phyloP scores from a whole-genome alignment of 225 moss, liverwort and hornwort species.

The Bryum argenteum region DNA sequence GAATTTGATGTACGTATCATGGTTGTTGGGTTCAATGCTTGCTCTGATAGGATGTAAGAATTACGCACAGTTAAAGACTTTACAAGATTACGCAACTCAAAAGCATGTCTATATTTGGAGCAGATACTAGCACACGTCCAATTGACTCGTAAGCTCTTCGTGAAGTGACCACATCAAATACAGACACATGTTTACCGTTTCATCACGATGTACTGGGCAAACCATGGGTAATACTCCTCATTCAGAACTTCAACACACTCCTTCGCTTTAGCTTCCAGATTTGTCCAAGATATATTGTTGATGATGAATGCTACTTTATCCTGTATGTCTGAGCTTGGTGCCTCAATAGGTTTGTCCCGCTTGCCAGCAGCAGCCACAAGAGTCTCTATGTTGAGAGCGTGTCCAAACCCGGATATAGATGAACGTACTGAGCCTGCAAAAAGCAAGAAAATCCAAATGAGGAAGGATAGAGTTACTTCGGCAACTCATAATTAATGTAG shows the following conservation, averaged over 20 bases:
- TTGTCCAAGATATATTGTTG: slow-evolving; percentile 92
- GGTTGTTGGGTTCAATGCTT: slow-evolving; percentile 99
- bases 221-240: slow-evolving; percentile 87
- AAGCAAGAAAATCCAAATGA: not conserved
- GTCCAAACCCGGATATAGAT: slow-evolving; percentile 81
- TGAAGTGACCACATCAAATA: slow-evolving; percentile 7
- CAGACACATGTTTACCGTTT: slow-evolving; percentile 65
- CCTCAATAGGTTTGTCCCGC: slow-evolving; percentile 88
- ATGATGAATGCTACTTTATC: slow-evolving; percentile 98
- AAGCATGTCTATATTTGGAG: slow-evolving; percentile 12
- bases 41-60: slow-evolving; percentile 60
- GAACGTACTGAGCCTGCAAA: slow-evolving; percentile 45
- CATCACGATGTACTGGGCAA: slow-evolving; percentile 99
- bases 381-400: slow-evolving; percentile 94
- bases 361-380: slow-evolving; percentile 93
- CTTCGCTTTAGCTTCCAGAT: slow-evolving; percentile 88
- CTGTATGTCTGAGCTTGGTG: slow-evolving; percentile 79
- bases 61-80: slow-evolving; percentile 16
- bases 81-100: not conserved
- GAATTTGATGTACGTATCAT: slow-evolving; percentile 92
- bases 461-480: slow-evolving; percentile 6
- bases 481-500: slow-evolving; percentile 11
- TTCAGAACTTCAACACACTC: slow-evolving; percentile 82
- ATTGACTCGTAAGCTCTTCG: not conserved
- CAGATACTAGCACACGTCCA: slow-evolving; percentile 11